Conservation (phyloP, 1,139 yeast species). For the Meyerozyma carpophila region DNA sequence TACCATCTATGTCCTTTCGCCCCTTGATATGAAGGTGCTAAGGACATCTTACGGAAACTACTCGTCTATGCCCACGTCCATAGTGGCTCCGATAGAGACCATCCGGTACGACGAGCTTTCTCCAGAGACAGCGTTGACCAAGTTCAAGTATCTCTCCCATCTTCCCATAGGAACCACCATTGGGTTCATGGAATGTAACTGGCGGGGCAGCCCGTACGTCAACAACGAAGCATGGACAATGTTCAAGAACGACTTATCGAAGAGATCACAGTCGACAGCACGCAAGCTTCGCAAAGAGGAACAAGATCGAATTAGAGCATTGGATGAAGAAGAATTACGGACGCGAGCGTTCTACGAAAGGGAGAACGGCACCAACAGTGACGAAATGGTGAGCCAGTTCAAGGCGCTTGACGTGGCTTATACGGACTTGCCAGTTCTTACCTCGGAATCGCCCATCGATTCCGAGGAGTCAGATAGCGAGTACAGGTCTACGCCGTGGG, state of each 20-base stretch:
- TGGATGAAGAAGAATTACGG: constrained; percentile 55
- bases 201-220: constrained; percentile 47
- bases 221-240: constrained; percentile 47
- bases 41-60: constrained; percentile 58
- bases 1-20: constrained; percentile 63
- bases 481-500: constrained; percentile 52
- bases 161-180: constrained; percentile 81
- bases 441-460: constrained; percentile 4
- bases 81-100: constrained; percentile 63
- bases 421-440: constrained; percentile 22
- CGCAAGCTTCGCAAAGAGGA: constrained; percentile 64
- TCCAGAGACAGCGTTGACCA: constrained; percentile 47
- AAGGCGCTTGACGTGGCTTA: constrained; percentile 28
- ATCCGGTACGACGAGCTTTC: constrained; percentile 59
- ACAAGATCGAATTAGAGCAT: constrained; percentile 53
- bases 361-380: constrained; percentile 38
- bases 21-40: constrained; percentile 73
- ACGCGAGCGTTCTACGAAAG: constrained; percentile 51
- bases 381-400: background rate
- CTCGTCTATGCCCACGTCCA: constrained; percentile 57
- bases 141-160: constrained; percentile 72
- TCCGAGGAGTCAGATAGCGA: constrained; percentile 10
- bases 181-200: constrained; percentile 81
- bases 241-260: constrained; percentile 56
- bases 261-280: constrained; percentile 50